Conservation (phyloP, 441 rosid species). For the Adansonia rubrostipa region DNA sequence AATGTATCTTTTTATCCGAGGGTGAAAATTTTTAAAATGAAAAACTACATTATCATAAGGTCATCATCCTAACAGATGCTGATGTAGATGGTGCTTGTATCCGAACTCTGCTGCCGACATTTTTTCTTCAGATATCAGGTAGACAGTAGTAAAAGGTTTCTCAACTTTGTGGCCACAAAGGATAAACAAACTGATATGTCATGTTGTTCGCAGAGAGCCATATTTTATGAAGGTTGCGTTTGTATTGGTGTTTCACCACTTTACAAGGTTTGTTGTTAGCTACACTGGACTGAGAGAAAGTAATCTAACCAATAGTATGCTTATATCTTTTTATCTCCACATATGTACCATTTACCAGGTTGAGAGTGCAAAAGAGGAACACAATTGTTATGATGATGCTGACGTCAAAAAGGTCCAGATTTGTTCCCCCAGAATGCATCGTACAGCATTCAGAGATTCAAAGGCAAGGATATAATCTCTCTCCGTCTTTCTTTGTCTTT, state of each 20-base stretch:
- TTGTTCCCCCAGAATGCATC: conserved; percentile 79
- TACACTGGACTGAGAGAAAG: conserved; percentile 14
- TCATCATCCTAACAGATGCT: conserved; percentile 95
- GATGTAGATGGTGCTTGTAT: conserved; percentile 99
- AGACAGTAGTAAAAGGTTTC: conserved; percentile 27
- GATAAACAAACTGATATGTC: conserved; percentile 29
- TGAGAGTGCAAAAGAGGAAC: conserved; percentile 80
- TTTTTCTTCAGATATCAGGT: conserved; percentile 99
- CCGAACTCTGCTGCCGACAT: conserved; percentile 80
- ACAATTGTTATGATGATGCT: conserved; percentile 72
- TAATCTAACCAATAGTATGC: conserved; percentile 23
- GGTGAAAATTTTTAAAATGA: conserved; percentile 91
- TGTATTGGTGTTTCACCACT: conserved; percentile 98
- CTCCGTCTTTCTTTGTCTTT: neutral
- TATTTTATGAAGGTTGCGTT: conserved; percentile 89
- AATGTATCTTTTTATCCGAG: conserved; percentile 44
- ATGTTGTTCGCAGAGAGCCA: conserved; percentile 63
- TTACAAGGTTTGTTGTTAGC: conserved; percentile 66
- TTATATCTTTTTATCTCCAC: conserved; percentile 23
- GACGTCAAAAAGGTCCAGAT: conserved; percentile 58
- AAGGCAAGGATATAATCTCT: conserved; percentile 52
- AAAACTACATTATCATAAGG: conserved; percentile 88
- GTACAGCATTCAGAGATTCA: conserved; percentile 85
- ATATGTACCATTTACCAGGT: conserved; percentile 50
- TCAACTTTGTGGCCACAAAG: neutral